Conservation (phyloP, 768 basidiomycete species). For the Artomyces pyxidatus region DNA sequence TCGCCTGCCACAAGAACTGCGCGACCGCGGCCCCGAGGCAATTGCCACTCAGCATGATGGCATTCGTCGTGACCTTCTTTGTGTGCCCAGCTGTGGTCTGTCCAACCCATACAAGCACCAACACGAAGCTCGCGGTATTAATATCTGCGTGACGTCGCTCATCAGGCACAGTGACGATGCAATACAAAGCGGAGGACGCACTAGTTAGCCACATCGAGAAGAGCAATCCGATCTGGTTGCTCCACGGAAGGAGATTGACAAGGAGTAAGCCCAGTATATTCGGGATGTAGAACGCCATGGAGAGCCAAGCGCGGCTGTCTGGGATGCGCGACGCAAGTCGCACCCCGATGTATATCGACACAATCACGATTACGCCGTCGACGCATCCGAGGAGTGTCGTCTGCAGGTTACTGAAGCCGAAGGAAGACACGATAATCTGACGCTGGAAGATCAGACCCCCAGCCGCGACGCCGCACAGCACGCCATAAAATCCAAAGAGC, state of each 20-base stretch:
- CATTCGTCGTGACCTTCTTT: slow-evolving; percentile 61
- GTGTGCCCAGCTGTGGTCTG: slow-evolving; percentile 65
- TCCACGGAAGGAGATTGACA: slow-evolving; percentile 58
- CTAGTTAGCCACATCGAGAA: slow-evolving; percentile 50
- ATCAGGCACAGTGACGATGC: slow-evolving; percentile 2
- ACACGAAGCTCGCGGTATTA: slow-evolving; percentile 49
- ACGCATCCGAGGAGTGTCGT: slow-evolving; percentile 67
- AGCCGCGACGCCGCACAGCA: slow-evolving; percentile 52
- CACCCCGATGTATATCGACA: slow-evolving; percentile 63
- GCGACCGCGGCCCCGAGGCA: slow-evolving; percentile 57
- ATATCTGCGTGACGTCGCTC: slow-evolving; percentile 30
- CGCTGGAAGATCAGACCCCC: slow-evolving; percentile 62
- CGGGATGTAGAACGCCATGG: slow-evolving; percentile 53
- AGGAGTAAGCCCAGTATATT: slow-evolving; percentile 55
- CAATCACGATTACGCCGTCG: slow-evolving; percentile 55
- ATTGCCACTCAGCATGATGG: slow-evolving; percentile 67
- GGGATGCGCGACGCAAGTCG: slow-evolving; percentile 45
- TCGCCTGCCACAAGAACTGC: slow-evolving; percentile 72
- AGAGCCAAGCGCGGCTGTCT: slow-evolving; percentile 56
- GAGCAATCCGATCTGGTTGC: slow-evolving; percentile 55
- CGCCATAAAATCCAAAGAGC: slow-evolving; percentile 64
- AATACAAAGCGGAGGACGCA: too few relatives aligned
- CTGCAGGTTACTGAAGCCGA: slow-evolving; percentile 56
- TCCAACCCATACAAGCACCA: slow-evolving; percentile 57
- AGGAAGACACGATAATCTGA: slow-evolving; percentile 54